phyloP scores from a whole-genome alignment of 2,329 filamentous ascomycete species.

The Dactylellina drechsleri region DNA sequence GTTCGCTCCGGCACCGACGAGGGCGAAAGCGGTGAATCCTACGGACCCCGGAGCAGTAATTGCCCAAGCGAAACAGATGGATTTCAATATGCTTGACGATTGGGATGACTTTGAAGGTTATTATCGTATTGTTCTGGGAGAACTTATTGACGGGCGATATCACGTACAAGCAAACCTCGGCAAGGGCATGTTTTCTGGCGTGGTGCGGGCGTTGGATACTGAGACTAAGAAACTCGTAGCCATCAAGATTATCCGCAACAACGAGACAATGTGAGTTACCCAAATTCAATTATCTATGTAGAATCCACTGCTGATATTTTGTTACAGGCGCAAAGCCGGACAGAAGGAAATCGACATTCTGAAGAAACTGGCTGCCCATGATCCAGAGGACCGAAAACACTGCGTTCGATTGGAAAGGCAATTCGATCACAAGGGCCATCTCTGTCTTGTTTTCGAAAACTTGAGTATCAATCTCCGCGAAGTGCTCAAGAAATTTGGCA shows the following conservation, averaged over 20 bases:
- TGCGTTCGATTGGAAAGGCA: slow-evolving; percentile 85
- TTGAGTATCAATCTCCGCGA: slow-evolving; percentile 90
- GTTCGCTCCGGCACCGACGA: slow-evolving; percentile 67
- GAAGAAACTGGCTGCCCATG: slow-evolving; percentile 83
- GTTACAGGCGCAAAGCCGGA: slow-evolving; percentile 76
- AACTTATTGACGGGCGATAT: slow-evolving; percentile 88
- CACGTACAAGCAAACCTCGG: slow-evolving; percentile 87
- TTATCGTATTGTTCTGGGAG: slow-evolving; percentile 92
- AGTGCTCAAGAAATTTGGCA: slow-evolving; percentile 93
- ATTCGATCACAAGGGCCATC: slow-evolving; percentile 93
- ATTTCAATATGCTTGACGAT: slow-evolving; percentile 84
- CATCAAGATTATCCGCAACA: slow-evolving; percentile 97
- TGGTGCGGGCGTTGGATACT: slow-evolving; percentile 86
- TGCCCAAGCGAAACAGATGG: slow-evolving; percentile 69
- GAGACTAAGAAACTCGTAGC: slow-evolving; percentile 81
- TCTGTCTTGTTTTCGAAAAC: slow-evolving; percentile 98
- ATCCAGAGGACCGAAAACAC: slow-evolving; percentile 89
- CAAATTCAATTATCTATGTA: slow-evolving; percentile 1
- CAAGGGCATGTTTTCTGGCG: slow-evolving; percentile 94
- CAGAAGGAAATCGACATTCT: slow-evolving; percentile 94
- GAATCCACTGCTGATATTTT: slow-evolving; percentile 56
- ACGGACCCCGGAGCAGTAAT: slow-evolving; percentile 66
- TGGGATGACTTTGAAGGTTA: slow-evolving; percentile 95
- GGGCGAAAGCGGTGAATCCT: slow-evolving; percentile 62
- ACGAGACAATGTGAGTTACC: slow-evolving; percentile 77